Percentiles rank a stretch among this genome's conserved stretches.
These are phyloP conservation scores for Grammothele lineata DNA, from an alignment of 768 basidiomycete genomes.

Conservation along the genomic window DNA sequence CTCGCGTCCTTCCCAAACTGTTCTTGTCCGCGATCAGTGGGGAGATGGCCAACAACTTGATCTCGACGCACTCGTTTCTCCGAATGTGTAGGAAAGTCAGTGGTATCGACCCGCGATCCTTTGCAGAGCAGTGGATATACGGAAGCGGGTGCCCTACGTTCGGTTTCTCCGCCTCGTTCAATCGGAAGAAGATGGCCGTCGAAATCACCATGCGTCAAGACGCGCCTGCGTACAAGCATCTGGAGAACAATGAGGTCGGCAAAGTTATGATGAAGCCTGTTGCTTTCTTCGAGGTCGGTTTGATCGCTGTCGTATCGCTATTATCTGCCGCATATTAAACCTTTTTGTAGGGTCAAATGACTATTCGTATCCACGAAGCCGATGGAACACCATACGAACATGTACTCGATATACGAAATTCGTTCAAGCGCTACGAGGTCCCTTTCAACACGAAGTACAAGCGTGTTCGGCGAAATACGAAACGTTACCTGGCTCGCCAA, in stretches of 20 bases:
- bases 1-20: constrained; percentile 91
- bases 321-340: neutral
- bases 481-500: constrained; percentile 91
- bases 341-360: constrained; percentile 83
- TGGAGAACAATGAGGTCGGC: constrained; percentile 65
- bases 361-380: constrained; percentile 97
- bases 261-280: constrained; percentile 75
- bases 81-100: constrained; percentile 91
- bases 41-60: constrained; percentile 77
- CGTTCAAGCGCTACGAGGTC: constrained; percentile 93
- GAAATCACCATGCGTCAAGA: constrained; percentile 94
- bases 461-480: constrained; percentile 91
- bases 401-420: constrained; percentile 82
- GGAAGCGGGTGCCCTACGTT: constrained; percentile 95
- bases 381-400: constrained; percentile 99
- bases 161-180: constrained; percentile 85
- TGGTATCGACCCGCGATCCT: constrained; percentile 83
- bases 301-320: too few species aligned
- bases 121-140: constrained; percentile 99
- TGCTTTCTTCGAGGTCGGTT: constrained; percentile 76
- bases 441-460: constrained; percentile 99
- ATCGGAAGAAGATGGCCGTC: constrained; percentile 97
- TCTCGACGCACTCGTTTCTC: constrained; percentile 89
- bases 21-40: constrained; percentile 93
- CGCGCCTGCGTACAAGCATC: constrained; percentile 65